Evolutionary conservation across 2,329 filamentous ascomycete species (phyloP), one percentile per base, ranked within the genome.

Genomic region (Neonectria magnoliae): DNA sequence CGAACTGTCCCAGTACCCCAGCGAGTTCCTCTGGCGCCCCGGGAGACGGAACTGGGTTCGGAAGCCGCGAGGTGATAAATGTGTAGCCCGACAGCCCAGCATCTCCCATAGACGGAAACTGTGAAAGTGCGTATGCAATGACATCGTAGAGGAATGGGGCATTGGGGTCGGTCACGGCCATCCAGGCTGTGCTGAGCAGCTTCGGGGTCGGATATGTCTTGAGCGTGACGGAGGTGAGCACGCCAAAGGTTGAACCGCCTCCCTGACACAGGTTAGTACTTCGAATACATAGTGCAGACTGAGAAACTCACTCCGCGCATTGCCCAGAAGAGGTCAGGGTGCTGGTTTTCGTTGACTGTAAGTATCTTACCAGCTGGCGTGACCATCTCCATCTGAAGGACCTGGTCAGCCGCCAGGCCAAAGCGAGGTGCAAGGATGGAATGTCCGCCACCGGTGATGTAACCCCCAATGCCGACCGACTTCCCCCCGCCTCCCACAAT

Each of bases 321-420:
- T 0, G 89, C 89, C 89, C 88, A 91, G 74, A 89, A 91, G 1
- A 91, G 76, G 58, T 91, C 88, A 0, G 77, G 62, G 59, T 90
- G 81, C 42, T 85, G 79, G 11, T 83, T 81, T 42, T 85, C 84
- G 52, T 85, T 88, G 1, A 84, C 81, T 0, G 78, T 81, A 2
- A 89, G 45, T 6, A 86, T 78, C 7, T 83, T 73, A 0, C 88
- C 88, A 4, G 71, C 69, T 0, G 84, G 84, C 0, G 84, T 85
- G 1, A 91, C 83, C 0, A 90, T 77, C 31, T 88, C 83, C 76
- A 86, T 82, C 68, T 89, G 81, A 4, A 91, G 75, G 2, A 88
- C 85, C 45, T 90, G 84, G 68, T 91, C 90, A 1, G 85, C 87
- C 2, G 79, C 89, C n/a, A 92, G 76, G 0, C 90, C 89, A 66